These are phyloP conservation scores for Pulveroboletus sp. DNA, from an alignment of 768 basidiomycete species.

Conservation along the genomic window DNA sequence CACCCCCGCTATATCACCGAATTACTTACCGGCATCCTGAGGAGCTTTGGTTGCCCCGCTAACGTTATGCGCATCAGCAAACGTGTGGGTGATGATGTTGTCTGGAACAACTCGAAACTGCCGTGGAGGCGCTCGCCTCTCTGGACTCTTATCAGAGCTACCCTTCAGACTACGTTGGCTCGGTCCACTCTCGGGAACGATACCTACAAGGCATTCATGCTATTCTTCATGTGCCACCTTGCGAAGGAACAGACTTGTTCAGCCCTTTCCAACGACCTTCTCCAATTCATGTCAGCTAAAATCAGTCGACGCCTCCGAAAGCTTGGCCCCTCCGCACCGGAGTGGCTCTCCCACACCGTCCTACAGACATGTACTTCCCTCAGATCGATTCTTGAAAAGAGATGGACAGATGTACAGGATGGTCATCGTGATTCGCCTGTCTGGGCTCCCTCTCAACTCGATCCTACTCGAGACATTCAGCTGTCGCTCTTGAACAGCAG, in stretches of 20 bases:
- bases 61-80: conserved; percentile 33
- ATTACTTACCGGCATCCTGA: conserved; percentile 42
- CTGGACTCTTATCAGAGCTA: conserved; percentile 46
- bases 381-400: not conserved
- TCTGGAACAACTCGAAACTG: conserved; percentile 17
- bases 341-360: not conserved
- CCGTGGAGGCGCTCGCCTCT: conserved; percentile 48
- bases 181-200: conserved; percentile 7
- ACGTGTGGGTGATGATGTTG: conserved; percentile 36
- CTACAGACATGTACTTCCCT: not conserved
- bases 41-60: conserved; percentile 27
- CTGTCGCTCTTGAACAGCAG: conserved; percentile 31
- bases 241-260: not conserved
- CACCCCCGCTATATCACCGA: conserved; percentile 14
- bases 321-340: not conserved
- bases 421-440: conserved; percentile 12
- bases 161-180: conserved; percentile 35
- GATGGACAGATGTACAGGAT: not conserved
- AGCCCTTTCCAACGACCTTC: not conserved
- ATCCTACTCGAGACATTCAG: conserved; percentile 27
- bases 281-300: not conserved
- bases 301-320: not conserved
- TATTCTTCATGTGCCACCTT: conserved; percentile 22
- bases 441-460: conserved; percentile 29
- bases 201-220: conserved; percentile 32